Conservation (phyloP, 208 protist genomes). For the Crithidia thermophila region DNA sequence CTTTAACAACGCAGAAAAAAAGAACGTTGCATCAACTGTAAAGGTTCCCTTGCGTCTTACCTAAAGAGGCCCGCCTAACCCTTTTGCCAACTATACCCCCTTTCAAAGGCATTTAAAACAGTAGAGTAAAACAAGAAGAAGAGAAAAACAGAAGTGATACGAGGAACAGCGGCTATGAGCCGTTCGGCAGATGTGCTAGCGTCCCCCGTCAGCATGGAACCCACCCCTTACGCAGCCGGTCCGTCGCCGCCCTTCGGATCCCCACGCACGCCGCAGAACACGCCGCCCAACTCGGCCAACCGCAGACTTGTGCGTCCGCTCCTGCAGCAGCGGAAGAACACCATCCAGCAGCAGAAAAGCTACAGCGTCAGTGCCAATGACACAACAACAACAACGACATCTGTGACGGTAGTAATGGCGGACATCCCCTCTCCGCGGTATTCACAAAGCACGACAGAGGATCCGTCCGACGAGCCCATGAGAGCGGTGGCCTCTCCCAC, state of each 20-base stretch:
- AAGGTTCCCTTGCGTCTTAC: too few relatives aligned
- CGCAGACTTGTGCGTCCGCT: conserved; percentile 19
- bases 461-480: too few relatives aligned
- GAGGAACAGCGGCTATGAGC: conserved; percentile 2
- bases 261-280: conserved; percentile 12
- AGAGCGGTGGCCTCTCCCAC: too few relatives aligned
- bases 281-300: conserved; percentile 9
- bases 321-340: conserved; percentile 10
- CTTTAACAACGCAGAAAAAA: too few relatives aligned
- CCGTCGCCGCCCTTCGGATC: neutral
- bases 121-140: too few relatives aligned
- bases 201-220: conserved; percentile 10
- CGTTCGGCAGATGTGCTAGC: conserved; percentile 1
- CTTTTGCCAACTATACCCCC: too few relatives aligned
- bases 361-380: neutral
- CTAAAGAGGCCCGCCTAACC: too few relatives aligned
- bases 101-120: too few relatives aligned
- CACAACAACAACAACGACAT: neutral
- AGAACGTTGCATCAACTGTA: neutral
- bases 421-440: too few relatives aligned
- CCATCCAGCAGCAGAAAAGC: neutral
- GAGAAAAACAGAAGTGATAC: neutral
- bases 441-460: too few relatives aligned
- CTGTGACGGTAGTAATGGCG: too few relatives aligned
- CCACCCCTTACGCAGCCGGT: neutral